Evolutionary conservation across 352 stramenopile species (phyloP).

Genomic region (Pythium guiyangense): DNA sequence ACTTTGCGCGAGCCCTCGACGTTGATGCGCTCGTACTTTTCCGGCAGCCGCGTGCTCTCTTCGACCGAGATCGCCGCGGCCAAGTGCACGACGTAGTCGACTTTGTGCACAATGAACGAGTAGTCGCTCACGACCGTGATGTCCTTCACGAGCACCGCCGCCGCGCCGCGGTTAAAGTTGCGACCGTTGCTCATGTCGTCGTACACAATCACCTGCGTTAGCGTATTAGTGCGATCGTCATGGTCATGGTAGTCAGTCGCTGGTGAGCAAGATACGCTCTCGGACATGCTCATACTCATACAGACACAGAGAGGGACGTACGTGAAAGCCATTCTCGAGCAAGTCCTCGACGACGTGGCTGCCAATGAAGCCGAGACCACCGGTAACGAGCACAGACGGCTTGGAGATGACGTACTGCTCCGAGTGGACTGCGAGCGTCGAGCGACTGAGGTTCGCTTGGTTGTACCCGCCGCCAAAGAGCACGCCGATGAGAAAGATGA

Average conservation of each 20-base stretch:
- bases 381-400: constrained; percentile 71
- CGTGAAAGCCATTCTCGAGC: constrained; percentile 68
- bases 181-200: constrained; percentile 88
- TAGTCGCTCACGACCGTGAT: constrained; percentile 80
- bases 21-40: constrained; percentile 87
- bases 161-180: constrained; percentile 76
- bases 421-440: constrained; percentile 18
- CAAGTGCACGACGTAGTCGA: constrained; percentile 82
- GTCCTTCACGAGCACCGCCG: constrained; percentile 77
- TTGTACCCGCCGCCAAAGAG: constrained; percentile 72
- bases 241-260: background rate
- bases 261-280: background rate
- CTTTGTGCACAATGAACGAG: constrained; percentile 77
- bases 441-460: constrained; percentile 22
- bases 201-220: constrained; percentile 80
- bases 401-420: constrained; percentile 29
- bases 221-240: too few relatives aligned
- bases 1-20: constrained; percentile 79
- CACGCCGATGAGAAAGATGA: constrained; percentile 59
- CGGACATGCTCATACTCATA: too few relatives aligned
- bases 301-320: constrained; percentile 16
- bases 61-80: constrained; percentile 82
- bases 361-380: constrained; percentile 79
- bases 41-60: constrained; percentile 77
- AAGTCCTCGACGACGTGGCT: constrained; percentile 84